Base-by-base conservation (phyloP, 768 basidiomycete genomes). In the Amanita rubescens region DNA sequence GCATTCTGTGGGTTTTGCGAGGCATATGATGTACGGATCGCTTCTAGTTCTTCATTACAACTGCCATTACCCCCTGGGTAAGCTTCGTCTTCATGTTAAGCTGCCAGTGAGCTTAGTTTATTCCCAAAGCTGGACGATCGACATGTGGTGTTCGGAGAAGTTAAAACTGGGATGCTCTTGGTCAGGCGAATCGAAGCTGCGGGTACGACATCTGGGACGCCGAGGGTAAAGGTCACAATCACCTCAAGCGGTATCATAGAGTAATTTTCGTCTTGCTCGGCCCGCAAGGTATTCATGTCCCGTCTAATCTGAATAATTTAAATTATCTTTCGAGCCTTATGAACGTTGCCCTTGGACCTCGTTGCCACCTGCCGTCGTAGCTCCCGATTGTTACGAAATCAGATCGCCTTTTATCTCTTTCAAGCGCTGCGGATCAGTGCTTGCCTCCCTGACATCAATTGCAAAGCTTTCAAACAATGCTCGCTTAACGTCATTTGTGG, bases 131-230 rank as follows among this genome's bases (percentile, higher is more conserved):
- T 85, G 45, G 82, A 86, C 63, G 78, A 78, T 52, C 77, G 71
- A 57, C 82, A 84, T 63, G 80, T 85, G 62, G 85, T 88, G 20
- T 87, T 89, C 61, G 87, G 86, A 52, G 82, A 84, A 65, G 82
- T 79, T 51, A 70, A 77, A 22, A 75, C 81, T 35, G 85, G 85
- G 15, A 72, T 84, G 71, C 78, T 84, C 5, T 53, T 86, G 47
- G 81, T 91, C 59, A 79, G 78, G 66, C 66, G 67, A 45, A 76
- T 89, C 46, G 86, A 89, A 68, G 55, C 50, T 0, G 56, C 62
- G 48, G 78, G 79, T 17, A 65, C 70, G 1, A 51, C 56, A 1
- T 65, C 67, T 42, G 79, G 78, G 1, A 58, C 5, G 6, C 68
- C 76, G 5, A 69, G 61, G 47, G 63, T 68, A 44, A 66, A 71